Conservation (phyloP, 2,329 filamentous ascomycete genomes). For the Trichoderma cornu-damae region DNA sequence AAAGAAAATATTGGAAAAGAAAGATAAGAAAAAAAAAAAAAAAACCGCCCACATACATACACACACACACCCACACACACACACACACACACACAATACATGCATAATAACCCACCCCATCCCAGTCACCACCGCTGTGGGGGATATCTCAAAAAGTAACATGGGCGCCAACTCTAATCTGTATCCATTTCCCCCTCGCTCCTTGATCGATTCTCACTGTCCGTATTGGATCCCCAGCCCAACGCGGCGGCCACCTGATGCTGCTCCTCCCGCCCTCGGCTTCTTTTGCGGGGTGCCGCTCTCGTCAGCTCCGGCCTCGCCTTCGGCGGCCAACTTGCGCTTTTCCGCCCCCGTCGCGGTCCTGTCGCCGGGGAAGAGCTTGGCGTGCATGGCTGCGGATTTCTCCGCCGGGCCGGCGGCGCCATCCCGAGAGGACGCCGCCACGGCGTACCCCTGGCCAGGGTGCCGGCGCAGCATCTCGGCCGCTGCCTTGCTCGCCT, state of each 20-base stretch:
- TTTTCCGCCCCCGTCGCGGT: conserved; percentile 44
- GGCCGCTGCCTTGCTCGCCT: conserved; percentile 71
- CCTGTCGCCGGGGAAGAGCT: conserved; percentile 39
- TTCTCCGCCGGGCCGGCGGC: conserved; percentile 42
- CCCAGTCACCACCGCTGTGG: background rate
- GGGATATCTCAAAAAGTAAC: background rate
- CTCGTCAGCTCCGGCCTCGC: conserved; percentile 30
- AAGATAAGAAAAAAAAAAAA: background rate
- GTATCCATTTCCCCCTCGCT: background rate
- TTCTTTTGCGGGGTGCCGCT: conserved; percentile 49
- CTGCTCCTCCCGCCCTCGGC: conserved; percentile 39
- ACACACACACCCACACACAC: background rate
- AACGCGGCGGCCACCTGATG: conserved; percentile 38
- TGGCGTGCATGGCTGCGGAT: conserved; percentile 47
- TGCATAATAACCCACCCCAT: background rate
- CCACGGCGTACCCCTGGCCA: conserved; percentile 49
- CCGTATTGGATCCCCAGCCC: conserved; percentile 51
- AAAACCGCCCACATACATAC: background rate
- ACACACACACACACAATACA: background rate
- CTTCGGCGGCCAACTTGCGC: conserved; percentile 42
- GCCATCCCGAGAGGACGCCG: conserved; percentile 41
- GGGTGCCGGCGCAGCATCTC: conserved; percentile 64
- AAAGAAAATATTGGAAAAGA: too few relatives aligned
- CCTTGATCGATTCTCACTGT: conserved; percentile 19
- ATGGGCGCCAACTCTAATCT: background rate